phyloP scores from a whole-genome alignment of 1,284 basidiomycete species.

The Xerocomus minutiporus region DNA sequence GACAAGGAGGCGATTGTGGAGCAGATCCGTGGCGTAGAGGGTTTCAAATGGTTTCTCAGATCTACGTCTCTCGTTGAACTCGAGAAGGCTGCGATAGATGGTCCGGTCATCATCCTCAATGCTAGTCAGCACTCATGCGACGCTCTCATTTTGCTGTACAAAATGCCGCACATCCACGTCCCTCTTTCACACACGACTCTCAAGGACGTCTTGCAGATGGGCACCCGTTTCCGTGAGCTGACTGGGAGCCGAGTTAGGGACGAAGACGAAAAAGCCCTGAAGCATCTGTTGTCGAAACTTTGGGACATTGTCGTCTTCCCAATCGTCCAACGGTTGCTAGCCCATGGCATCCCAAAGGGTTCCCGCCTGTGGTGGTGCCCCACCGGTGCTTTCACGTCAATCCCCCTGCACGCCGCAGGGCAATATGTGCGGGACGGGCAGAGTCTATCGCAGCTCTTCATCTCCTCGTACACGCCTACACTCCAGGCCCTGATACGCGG shows the following conservation, averaged over 20 bases:
- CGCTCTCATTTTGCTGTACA: conserved; percentile 20
- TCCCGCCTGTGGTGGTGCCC: conserved; percentile 46
- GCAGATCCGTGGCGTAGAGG: conserved; percentile 26
- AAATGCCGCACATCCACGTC: conserved; percentile 15
- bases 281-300: conserved; percentile 25
- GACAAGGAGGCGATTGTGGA: conserved; percentile 22
- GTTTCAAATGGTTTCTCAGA: conserved; percentile 29
- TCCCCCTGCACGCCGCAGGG: conserved; percentile 37
- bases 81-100: conserved; percentile 27
- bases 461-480: conserved; percentile 39
- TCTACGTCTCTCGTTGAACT: conserved; percentile 25
- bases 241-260: not conserved
- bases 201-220: conserved; percentile 14
- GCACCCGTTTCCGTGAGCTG: conserved; percentile 17
- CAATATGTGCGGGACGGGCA: conserved; percentile 13
- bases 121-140: conserved; percentile 4
- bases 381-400: conserved; percentile 29
- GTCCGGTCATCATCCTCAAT: conserved; percentile 36
- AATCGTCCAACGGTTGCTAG: conserved; percentile 24
- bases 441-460: conserved; percentile 28
- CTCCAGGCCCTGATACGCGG: conserved; percentile 32
- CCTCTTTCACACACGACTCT: conserved; percentile 17
- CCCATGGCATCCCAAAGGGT: conserved; percentile 7
- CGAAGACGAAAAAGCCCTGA: conserved; percentile 6
- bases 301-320: conserved; percentile 35